Base-by-base conservation (phyloP, 192 early-diverging fungal genomes). In the Backusella morwellensis region DNA sequence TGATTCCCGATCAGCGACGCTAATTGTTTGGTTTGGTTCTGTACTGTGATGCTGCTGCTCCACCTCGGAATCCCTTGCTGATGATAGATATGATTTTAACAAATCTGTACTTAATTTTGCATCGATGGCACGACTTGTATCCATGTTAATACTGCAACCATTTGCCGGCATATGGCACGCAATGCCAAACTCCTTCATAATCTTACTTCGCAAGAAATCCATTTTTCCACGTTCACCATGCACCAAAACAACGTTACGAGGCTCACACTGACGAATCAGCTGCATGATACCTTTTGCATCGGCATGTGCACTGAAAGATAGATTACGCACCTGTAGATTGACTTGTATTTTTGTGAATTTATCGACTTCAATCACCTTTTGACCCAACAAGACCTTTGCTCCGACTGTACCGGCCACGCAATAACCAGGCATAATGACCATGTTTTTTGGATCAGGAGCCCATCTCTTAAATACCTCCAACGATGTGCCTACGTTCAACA, bases 211-310 rank as follows among this genome's bases (percentile, higher is more conserved):
- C 40, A 99, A 78, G 56, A 90, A 91, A 36, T 86, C 89, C 97
- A 99, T 98, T 38, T 95, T 92, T 34, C 84, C 83, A 81, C 93
- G 94, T 80, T 99, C 97, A 5, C 98, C 98, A 72, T 99, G 98
- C 0, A 99, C 97, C 9, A 99, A 81, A 23, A 99, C 92, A 1
- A 96, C 94, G 83, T 97, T 93, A n/a, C 88, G 83, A 9, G 96
- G 93, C 68, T 93, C 90, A 52, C 94, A 95, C 85, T 97, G 95
- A 6, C 90, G 89, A 72, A 98, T 96, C 35, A 99, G 86, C 84
- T 96, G 92, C 92, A 99, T 90, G 73, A 99, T 99, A 6, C 98
- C 98, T 81, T 98, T 98, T 9, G 96, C 93, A 77, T 99, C 98
- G 1, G 98, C 97, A 52, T 99, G 98, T 0, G 97, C 98, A 74